Evolutionary conservation across 805 yeast species (phyloP), one percentile per base, ranked within the genome.

Genomic region (Maudiozyma bulderi): DNA sequence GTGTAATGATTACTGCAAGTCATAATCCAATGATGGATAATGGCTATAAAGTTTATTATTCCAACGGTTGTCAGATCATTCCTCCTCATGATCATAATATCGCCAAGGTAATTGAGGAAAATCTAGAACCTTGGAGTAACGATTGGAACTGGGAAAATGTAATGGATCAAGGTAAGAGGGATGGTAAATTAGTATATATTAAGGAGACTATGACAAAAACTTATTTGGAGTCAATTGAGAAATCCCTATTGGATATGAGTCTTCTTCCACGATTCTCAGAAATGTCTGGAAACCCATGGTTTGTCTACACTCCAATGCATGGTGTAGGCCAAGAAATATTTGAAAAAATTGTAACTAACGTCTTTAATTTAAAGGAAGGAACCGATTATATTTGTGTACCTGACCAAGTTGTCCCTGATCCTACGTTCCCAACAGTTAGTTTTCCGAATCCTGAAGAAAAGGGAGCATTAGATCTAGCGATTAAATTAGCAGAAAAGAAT

Each of bases 401-500:
- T 1, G 78, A 79, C 54, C 99, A 91, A 64, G 72, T 73, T 4
- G 20, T 53, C 0, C 96, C 98, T 0, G 90, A 93, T 64, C 95
- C 98, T 0, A 78, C 73, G 31, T 91, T 91, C 61, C 78, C 89
- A 1, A 86, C 97, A 0, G 97, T 91, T 8, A 67, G 65, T 42
- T 91, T 91, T 58, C 99, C 99, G 5, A 91, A 91, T 59, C 99
- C 99, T 0, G 99, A 91, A 65, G 99, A 91, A 60, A 78, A 81
- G 53, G 96, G 96, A 3, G 98, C 98, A 0, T 71, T 93, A 48
- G 84, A 80, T 54, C 60, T 83, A 47, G 91, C 95, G 0, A 81
- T 82, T 15, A 46, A 61, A 8, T 62, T 67, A 3, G 97, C 96
- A 0, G 57, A 58, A 6, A 47, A 54, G 0, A 62, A 67, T 2